These are phyloP conservation scores for Alternaria longipes DNA, from an alignment of 2,329 filamentous ascomycete genomes.

Conservation along the genomic window DNA sequence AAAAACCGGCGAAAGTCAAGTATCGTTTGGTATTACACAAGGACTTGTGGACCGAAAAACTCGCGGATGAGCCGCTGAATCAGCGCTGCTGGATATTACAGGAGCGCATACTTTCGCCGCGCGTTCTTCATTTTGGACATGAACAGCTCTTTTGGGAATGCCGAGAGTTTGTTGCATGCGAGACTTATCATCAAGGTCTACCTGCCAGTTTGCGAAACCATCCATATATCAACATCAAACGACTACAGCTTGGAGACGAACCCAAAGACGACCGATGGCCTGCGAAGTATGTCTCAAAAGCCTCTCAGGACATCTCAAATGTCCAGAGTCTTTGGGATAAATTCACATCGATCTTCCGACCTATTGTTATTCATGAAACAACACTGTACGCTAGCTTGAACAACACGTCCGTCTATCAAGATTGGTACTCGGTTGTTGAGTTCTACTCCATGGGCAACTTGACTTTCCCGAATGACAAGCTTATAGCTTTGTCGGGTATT, in stretches of 20 bases:
- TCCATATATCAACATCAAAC: constrained; percentile 9
- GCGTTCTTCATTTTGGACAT: constrained; percentile 27
- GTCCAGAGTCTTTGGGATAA: no score
- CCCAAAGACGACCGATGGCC: constrained; percentile 10
- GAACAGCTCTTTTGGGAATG: constrained; percentile 37
- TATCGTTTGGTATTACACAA: neutral
- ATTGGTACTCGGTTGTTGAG: constrained; percentile 14
- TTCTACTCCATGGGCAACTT: constrained; percentile 4
- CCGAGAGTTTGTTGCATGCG: constrained; percentile 16
- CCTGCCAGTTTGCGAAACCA: neutral
- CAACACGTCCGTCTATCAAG: neutral
- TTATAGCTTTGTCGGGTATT: constrained; percentile 15
- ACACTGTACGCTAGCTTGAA: constrained; percentile 4
- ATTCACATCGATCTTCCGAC: neutral
- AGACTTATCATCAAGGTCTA: constrained; percentile 11
- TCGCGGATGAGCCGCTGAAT: constrained; percentile 11
- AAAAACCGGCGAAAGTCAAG: neutral
- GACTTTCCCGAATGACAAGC: constrained; percentile 4
- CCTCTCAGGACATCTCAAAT: neutral
- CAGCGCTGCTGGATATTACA: constrained; percentile 15
- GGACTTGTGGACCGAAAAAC: neutral
- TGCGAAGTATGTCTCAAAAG: neutral
- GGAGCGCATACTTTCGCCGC: constrained; percentile 28
- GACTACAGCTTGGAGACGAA: constrained; percentile 7
- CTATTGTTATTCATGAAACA: neutral